Conservation (phyloP, 352 stramenopile genomes). For the Phytophthora constricta region DNA sequence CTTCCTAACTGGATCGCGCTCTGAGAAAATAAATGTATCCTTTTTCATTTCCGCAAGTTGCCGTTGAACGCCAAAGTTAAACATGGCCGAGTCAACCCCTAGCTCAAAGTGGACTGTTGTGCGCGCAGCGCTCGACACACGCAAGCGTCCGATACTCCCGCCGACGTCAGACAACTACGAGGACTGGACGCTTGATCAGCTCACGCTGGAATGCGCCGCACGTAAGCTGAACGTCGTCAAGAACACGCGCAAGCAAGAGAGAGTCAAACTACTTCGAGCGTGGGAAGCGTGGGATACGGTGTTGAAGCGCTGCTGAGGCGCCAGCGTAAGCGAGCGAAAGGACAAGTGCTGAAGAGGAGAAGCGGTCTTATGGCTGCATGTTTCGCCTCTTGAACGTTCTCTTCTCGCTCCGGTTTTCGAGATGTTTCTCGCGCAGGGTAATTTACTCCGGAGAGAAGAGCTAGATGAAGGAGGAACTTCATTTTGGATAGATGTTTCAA, state of each 20-base stretch:
- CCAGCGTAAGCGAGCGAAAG: background rate
- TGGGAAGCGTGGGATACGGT: no score
- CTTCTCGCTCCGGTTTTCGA: no score
- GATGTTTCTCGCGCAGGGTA: constrained; percentile 37
- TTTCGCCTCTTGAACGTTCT: no score
- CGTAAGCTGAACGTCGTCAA: constrained; percentile 11
- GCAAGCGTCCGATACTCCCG: background rate
- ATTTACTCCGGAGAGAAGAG: constrained; percentile 45
- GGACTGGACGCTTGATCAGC: constrained; percentile 6
- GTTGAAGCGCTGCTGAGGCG: background rate
- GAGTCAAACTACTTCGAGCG: background rate
- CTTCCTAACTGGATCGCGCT: no score
- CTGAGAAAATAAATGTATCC: no score
- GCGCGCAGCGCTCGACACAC: background rate
- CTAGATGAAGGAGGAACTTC: background rate
- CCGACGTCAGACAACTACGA: background rate
- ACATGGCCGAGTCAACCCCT: no score
- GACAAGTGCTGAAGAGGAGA: background rate
- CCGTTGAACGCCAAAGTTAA: no score
- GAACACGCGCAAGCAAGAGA: constrained; percentile 11
- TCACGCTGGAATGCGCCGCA: constrained; percentile 12
- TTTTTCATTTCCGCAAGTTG: no score
- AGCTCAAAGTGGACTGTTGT: background rate
- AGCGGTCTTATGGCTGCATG: no score
- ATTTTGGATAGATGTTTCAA: background rate